Evolutionary conservation across 805 yeast genomes (phyloP), one percentile per base, ranked within the genome.

Genomic region (Hanseniaspora meyeri): DNA sequence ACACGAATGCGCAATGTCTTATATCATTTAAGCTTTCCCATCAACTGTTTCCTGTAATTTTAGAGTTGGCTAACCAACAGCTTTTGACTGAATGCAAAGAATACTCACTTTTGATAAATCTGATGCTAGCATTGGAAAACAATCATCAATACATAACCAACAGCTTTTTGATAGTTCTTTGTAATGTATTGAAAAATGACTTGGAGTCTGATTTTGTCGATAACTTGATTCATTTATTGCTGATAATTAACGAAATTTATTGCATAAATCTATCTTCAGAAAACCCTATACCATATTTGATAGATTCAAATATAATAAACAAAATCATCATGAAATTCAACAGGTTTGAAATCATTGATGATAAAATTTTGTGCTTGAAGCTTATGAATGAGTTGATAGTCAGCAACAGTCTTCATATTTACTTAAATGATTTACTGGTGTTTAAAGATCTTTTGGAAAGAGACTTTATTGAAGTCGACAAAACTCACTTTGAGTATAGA

Each of bases 261-360:
- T 53, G 51, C 37, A 39, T 46, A 4, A 36, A 46, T 11, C 7
- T 17, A 16, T 34, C 57, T 3, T 16, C 24, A 1, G 42, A 53
- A 10, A 53, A 53, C 36, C 57, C 57, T 3, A 53, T 53, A 19
- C 57, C 57, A 4, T 53, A 37, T 40, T 39, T 53, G 20, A 53
- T 53, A 16, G 42, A 53, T 32, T 53, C 57, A 12, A 53, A 53
- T 19, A 20, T 53, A 24, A 53, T 53, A 3, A 53, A 53, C 37
- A 53, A 37, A 17, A 39, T 53, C 6, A 53, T 53, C n/a, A 46
- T 53, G 40, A 53, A 46, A 16, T 53, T 53, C 38, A 53, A 53
- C 42, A 45, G 57, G 42, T 38, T 38, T 39, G 38, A 45, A 16
- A 3, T 39, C 1, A n/a, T 36, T 17, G 57, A 53, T 39, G 48